These are phyloP conservation scores for Leccinum subspadiceum DNA, from an alignment of 1,284 basidiomycete genomes.

Conservation along the genomic window DNA sequence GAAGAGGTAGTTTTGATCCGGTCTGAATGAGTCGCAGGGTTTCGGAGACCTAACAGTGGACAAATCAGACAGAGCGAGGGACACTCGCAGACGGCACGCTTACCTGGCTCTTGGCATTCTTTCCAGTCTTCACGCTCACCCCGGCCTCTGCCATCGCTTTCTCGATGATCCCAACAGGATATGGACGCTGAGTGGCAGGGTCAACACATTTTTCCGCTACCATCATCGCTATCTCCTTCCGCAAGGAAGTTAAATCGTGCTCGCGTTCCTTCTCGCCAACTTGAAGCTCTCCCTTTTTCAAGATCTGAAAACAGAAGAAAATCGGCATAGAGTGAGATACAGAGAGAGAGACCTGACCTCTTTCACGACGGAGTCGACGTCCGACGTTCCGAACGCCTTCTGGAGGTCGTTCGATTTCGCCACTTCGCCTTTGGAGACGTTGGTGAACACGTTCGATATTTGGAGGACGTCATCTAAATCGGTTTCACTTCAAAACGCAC, in stretches of 20 bases:
- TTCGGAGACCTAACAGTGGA: constrained; percentile 73
- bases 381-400: constrained; percentile 86
- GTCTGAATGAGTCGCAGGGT: constrained; percentile 85
- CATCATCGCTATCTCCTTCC: constrained; percentile 91
- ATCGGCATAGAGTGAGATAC: not conserved
- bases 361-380: constrained; percentile 74
- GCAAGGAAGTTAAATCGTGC: constrained; percentile 81
- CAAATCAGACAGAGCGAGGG: not conserved
- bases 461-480: constrained; percentile 96
- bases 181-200: constrained; percentile 84
- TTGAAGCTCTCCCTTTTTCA: constrained; percentile 96
- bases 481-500: constrained; percentile 63
- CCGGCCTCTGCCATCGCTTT: constrained; percentile 97
- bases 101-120: constrained; percentile 91
- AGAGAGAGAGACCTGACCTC: constrained; percentile 55
- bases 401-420: constrained; percentile 88
- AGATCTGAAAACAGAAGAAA: constrained; percentile 55
- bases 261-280: constrained; percentile 96
- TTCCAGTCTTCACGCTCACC: constrained; percentile 85
- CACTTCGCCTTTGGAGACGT: constrained; percentile 95
- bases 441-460: constrained; percentile 93
- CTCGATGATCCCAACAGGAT: constrained; percentile 95
- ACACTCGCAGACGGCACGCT: constrained; percentile 12
- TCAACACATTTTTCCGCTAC: constrained; percentile 96
- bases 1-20: constrained; percentile 82